These are phyloP conservation scores for Lepiota venenata DNA, from an alignment of 768 basidiomycete genomes.

Conservation along the genomic window DNA sequence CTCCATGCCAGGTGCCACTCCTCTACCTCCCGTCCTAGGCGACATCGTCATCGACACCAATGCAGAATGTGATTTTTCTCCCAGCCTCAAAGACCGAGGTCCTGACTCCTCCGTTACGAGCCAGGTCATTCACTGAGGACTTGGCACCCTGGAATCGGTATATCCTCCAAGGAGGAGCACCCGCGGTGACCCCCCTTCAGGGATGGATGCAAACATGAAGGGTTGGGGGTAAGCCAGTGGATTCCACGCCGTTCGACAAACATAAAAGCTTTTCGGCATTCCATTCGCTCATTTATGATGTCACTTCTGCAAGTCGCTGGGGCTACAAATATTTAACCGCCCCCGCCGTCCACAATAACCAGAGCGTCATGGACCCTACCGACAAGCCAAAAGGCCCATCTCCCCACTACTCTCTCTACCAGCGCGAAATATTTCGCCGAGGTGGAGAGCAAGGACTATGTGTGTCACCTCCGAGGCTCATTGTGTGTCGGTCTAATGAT, in stretches of 20 bases:
- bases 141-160: slow-evolving; percentile 11
- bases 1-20: background rate
- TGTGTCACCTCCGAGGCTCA: slow-evolving; percentile 17
- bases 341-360: background rate
- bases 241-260: too few species aligned
- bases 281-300: background rate
- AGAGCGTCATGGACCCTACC: slow-evolving; percentile 38
- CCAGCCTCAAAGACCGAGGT: background rate
- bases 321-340: background rate
- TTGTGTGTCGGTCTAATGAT: too few species aligned
- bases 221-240: slow-evolving; percentile 5
- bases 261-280: too few species aligned
- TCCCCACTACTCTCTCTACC: slow-evolving; percentile 48
- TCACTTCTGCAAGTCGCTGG: background rate
- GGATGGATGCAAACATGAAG: background rate
- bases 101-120: slow-evolving; percentile 9
- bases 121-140: slow-evolving; percentile 7
- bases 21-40: background rate
- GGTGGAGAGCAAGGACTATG: slow-evolving; percentile 34
- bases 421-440: slow-evolving; percentile 42
- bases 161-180: slow-evolving; percentile 5
- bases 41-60: slow-evolving; percentile 7
- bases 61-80: background rate
- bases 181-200: background rate
- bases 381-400: slow-evolving; percentile 44